phyloP scores from a whole-genome alignment of 805 yeast genomes.

The Yamadazyma insecticola region DNA sequence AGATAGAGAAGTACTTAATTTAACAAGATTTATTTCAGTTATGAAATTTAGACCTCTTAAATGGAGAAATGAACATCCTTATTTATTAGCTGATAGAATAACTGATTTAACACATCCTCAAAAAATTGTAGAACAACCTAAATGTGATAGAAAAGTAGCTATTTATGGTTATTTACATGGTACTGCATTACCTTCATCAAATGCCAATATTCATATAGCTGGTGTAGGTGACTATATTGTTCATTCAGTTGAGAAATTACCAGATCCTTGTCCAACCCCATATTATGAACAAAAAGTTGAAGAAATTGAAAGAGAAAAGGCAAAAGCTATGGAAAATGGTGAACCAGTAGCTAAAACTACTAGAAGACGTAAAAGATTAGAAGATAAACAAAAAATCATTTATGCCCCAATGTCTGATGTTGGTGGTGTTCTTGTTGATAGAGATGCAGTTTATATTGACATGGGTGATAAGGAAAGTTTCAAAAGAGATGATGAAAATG shows the following conservation, averaged over 20 bases:
- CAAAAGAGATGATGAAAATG: conserved; percentile 44
- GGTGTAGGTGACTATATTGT: conserved; percentile 91
- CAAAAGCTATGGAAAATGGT: conserved; percentile 61
- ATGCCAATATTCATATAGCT: conserved; percentile 84
- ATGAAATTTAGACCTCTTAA: conserved; percentile 99
- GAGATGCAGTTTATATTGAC: conserved; percentile 95
- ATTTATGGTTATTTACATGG: conserved; percentile 95
- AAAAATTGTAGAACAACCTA: conserved; percentile 68
- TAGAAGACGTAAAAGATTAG: conserved; percentile 80
- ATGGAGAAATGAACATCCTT: conserved; percentile 99
- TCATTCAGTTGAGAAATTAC: conserved; percentile 75
- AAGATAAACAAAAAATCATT: conserved; percentile 88
- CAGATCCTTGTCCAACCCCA: conserved; percentile 99
- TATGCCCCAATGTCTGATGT: conserved; percentile 99
- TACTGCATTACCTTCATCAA: conserved; percentile 65
- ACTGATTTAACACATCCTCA: conserved; percentile 95
- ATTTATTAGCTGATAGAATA: conserved; percentile 82
- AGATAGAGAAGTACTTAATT: conserved; percentile 88
- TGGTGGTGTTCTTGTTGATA: conserved; percentile 96
- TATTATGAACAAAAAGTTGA: conserved; percentile 80
- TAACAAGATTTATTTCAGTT: conserved; percentile 88
- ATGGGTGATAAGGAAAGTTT: conserved; percentile 57
- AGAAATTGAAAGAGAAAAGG: conserved; percentile 71
- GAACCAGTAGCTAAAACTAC: conserved; percentile 48
- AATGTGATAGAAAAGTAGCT: conserved; percentile 85